Base-by-base conservation (phyloP, 495 filamentous ascomycete species). In the Hypoxylon cercidicola region DNA sequence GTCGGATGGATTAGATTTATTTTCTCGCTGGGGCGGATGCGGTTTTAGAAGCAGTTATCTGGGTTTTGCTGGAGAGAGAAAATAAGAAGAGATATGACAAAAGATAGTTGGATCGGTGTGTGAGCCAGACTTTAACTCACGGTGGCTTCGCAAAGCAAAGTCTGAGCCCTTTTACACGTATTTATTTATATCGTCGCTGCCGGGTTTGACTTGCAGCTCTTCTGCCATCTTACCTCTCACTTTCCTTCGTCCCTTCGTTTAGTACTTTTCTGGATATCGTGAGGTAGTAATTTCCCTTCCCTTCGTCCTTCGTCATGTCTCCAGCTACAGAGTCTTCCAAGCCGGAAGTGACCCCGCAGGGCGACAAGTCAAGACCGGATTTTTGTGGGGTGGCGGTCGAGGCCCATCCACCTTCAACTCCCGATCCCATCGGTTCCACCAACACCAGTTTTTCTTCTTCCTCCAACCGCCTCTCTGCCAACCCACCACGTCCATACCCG, bases 361-460 rank as follows among this genome's bases (percentile, higher is more conserved):
- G 18, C 13, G n/a, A 41, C 25, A 60, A 49, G 45, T 55, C 49
- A 45, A 44, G 16, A 30, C 44, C 65, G 58, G 65, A 51, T 56
- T 58, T 64, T 60, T 50, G 65, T 68, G 65, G 65, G 51, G 65
- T 60, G 44, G 47, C 55, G 37, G 41, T 55, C 43, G 43, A 60
- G n/a, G 43, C 64, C 46, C 32, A 64, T 68, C 55, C 60, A 64
- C 54, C 41, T 53, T 49, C 65, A 63, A 51, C 65, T 45, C 18
- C 54, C 55, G 50, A 58, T 60, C 15, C 23, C 43, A 34, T 43
- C 39, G 35, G n/a, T n/a, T n/a, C n/a, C n/a, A n/a, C n/a, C n/a
- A n/a, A n/a, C n/a, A 51, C 34, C 34, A 12, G 25, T 46, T 37
- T 39, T 16, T 20, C 37, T 23, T 12, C 23, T 18, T 35, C 16